Evolutionary conservation across 768 basidiomycete species (phyloP), one percentile per base, ranked within the genome.

Genomic region (Auriscalpium orientale): DNA sequence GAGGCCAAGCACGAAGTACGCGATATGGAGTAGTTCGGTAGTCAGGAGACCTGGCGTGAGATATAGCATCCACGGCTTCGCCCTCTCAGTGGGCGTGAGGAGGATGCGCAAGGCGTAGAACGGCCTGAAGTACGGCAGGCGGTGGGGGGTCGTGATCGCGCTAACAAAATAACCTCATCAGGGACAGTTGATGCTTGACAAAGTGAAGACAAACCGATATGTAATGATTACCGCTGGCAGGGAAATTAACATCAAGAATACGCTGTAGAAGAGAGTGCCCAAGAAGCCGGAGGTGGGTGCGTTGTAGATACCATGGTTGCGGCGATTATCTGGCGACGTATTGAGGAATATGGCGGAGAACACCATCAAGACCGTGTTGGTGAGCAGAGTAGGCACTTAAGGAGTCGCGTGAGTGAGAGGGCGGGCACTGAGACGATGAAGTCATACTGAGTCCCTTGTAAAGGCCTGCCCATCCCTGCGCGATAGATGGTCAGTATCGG

Each of bases 101-200:
- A 93, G 74, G 56, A 84, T 69, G 20, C 87, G 85, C 15, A 92
- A 69, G 18, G 86, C 80, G 58, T 79, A 74, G 54, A 78, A 64
- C 2, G 77, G 72, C 36, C 77, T 72, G 64, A 86, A 76, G 64
- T 80, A 90, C 2, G 85, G 79, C 36, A 94, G 73, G 65, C 78
- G 83, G 69, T 88, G 82, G 0, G 91, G 91, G 1, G 91, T 93
- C 1, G 87, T 91, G 59, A 93, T 87, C 2, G 91, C 79, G 44
- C 91, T 93, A 60, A 49, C 51, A 49, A 56, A 22, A 47, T 9
- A 52, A 40, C 20, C 40, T 28, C 5, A 21, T 28, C 4, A 28
- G 28, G 2, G 4, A 28, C 28, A 28, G 20, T 20, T n/a, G 22
- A 11, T 1, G 4, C 18, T 56, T 22, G 53, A 53, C 45, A 21